Base-by-base conservation (phyloP, 305 asterid genomes). In the Fraxinus ornus region DNA sequence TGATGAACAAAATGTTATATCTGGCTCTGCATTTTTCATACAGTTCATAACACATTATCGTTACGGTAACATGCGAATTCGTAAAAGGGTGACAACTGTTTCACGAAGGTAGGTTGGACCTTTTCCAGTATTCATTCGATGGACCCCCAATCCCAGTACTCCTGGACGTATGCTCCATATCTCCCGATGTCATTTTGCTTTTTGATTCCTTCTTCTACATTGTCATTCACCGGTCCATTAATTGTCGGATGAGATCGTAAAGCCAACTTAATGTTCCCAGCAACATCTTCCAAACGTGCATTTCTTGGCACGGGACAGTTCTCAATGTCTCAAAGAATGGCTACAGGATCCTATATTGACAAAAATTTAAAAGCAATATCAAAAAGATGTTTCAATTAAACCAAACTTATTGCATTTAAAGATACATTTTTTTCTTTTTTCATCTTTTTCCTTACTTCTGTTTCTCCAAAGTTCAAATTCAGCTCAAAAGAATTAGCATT, bases 51-150 rank as follows among this genome's bases (percentile, higher is more conserved):
- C 97, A 0, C 93, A 83, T 39, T 93, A 93, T 82, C 85, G 98
- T 85, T 86, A 86, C 19, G 92, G 97, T 37, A 88, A 88, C 87
- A 87, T 86, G 92, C 97, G 94, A 21, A 39, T 90, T 68, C 87
- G 97, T 22, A 96, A 94, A 83, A 90, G 99, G 83, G 99, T 35
- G 37, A 35, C 96, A 8, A 95, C 99, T 3, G 97, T 89, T 71
- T 94, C 99, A 33, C 87, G 99, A 85, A 94, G 98, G 84, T 95
- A 98, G 99, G 98, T 89, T 12, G 90, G 85, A 70, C 0, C 98
- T 96, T 35, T 90, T 93, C 82, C 97, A 88, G 76, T 96, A 96
- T 71, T 96, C 98, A 15, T 94, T 96, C 13, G 97, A 96, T 12
- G 98, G 98, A 35, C 97, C 98, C 10, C 98, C 98, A 2, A 30